These are phyloP conservation scores for Tieghemiomyces parasiticus DNA, from an alignment of 192 early-diverging fungal genomes.

Conservation along the genomic window DNA sequence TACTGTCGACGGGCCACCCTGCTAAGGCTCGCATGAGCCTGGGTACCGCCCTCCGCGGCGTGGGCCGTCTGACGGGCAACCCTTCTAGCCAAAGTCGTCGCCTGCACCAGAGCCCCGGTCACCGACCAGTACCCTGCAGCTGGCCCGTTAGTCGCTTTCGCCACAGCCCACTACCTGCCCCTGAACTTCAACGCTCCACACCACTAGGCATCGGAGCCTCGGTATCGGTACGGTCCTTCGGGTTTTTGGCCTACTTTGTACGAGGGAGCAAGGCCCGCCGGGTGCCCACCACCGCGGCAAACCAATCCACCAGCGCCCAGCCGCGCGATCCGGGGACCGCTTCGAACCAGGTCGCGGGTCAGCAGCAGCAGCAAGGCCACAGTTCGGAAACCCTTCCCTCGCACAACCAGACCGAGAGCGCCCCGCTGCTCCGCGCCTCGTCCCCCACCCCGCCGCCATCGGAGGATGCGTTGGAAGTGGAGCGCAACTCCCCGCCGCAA, in stretches of 20 bases:
- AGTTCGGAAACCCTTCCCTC: neutral
- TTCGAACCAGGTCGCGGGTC: neutral
- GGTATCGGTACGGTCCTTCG: neutral
- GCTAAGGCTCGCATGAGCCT: too few species aligned
- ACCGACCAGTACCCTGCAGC: too few species aligned
- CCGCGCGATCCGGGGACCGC: neutral
- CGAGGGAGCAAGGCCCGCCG: neutral
- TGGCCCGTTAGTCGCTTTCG: too few species aligned
- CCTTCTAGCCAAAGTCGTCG: too few species aligned
- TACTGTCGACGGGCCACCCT: too few species aligned
- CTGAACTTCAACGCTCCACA: too few species aligned
- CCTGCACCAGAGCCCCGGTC: too few species aligned
- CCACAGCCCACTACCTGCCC: too few species aligned
- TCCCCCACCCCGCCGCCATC: constrained; percentile 1
- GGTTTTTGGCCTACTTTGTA: constrained; percentile 5
- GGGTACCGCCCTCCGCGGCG: too few species aligned
- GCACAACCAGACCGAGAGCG: neutral
- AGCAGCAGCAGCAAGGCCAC: neutral
- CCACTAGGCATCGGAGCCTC: too few species aligned
- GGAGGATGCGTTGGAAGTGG: neutral
- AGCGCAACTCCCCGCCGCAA: too few species aligned
- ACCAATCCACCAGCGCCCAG: neutral
- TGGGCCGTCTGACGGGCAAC: too few species aligned
- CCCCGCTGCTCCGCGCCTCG: neutral
- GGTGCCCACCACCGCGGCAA: neutral